phyloP scores from a whole-genome alignment of 1,284 basidiomycete genomes.

The Pseudozyma hubeiensis region DNA sequence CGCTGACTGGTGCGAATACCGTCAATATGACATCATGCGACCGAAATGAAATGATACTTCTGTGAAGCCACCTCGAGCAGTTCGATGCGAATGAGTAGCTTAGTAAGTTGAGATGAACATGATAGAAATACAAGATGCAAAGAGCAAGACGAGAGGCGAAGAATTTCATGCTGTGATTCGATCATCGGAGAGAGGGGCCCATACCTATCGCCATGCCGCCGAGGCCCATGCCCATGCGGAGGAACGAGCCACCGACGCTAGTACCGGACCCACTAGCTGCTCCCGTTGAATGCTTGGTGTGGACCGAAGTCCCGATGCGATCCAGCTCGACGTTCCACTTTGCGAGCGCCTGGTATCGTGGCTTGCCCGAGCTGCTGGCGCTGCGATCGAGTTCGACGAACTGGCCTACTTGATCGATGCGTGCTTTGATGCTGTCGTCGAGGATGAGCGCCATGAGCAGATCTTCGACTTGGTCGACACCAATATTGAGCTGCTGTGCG shows the following conservation, averaged over 20 bases:
- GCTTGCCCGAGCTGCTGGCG: conserved; percentile 80
- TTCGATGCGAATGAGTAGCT: neutral
- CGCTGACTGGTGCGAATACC: no score
- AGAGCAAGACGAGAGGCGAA: neutral
- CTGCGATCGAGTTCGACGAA: conserved; percentile 82
- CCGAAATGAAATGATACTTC: neutral
- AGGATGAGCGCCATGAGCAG: conserved; percentile 92
- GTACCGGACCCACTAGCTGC: conserved; percentile 34
- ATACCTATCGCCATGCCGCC: conserved; percentile 20
- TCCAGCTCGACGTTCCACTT: conserved; percentile 79
- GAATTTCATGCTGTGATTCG: neutral
- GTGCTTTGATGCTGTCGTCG: conserved; percentile 92
- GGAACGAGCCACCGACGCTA: conserved; percentile 22
- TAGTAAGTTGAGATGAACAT: conserved; percentile 14
- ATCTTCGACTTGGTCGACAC: conserved; percentile 87
- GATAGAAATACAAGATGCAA: conserved; percentile 17
- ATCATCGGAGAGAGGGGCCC: conserved; percentile 28
- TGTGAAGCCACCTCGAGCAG: no score
- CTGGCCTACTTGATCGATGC: conserved; percentile 94
- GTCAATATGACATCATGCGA: neutral
- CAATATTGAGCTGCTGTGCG: conserved; percentile 87
- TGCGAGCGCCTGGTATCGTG: conserved; percentile 82
- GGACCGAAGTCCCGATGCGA: conserved; percentile 28
- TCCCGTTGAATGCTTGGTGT: conserved; percentile 36
- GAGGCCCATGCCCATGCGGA: conserved; percentile 41